These are phyloP conservation scores for Bipolaris cookei DNA, from an alignment of 2,329 filamentous ascomycete genomes.

Conservation along the genomic window DNA sequence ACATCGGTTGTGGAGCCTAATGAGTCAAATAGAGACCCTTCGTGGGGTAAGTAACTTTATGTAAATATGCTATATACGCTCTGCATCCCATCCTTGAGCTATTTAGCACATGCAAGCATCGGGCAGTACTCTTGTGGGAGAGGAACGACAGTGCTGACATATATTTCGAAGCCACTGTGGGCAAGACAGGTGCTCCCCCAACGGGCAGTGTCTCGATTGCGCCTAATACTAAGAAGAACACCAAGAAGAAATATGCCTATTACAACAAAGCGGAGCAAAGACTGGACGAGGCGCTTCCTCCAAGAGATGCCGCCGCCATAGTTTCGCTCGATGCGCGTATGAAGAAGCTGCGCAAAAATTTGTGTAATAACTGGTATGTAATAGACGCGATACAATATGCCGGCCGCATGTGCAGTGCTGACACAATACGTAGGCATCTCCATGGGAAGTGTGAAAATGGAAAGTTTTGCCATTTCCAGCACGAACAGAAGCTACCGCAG, in stretches of 20 bases:
- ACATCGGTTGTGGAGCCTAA: conserved; percentile 21
- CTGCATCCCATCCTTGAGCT: too few relatives aligned
- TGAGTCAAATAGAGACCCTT: conserved; percentile 26
- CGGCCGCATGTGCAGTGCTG: neutral
- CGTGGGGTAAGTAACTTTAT: conserved; percentile 23
- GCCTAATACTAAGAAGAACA: conserved; percentile 23
- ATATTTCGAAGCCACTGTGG: conserved; percentile 51
- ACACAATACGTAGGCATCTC: conserved; percentile 27
- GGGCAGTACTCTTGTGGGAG: neutral
- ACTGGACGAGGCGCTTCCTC: conserved; percentile 49
- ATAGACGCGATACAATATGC: too few relatives aligned
- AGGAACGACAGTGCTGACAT: conserved; percentile 6
- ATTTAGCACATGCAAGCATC: neutral
- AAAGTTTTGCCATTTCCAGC: conserved; percentile 52
- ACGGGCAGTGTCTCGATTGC: conserved; percentile 51
- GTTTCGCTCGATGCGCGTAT: conserved; percentile 41
- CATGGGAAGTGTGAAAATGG: conserved; percentile 50
- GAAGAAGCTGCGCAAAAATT: conserved; percentile 39
- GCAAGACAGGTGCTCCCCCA: conserved; percentile 41
- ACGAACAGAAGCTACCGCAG: conserved; percentile 48
- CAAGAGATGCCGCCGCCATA: conserved; percentile 33
- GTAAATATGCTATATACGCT: neutral
- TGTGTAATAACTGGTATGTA: conserved; percentile 42
- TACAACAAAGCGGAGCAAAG: conserved; percentile 53
- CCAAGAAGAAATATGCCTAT: conserved; percentile 47